Evolutionary conservation across 768 basidiomycete species (phyloP).

Genomic region (Lactifluus volemus): DNA sequence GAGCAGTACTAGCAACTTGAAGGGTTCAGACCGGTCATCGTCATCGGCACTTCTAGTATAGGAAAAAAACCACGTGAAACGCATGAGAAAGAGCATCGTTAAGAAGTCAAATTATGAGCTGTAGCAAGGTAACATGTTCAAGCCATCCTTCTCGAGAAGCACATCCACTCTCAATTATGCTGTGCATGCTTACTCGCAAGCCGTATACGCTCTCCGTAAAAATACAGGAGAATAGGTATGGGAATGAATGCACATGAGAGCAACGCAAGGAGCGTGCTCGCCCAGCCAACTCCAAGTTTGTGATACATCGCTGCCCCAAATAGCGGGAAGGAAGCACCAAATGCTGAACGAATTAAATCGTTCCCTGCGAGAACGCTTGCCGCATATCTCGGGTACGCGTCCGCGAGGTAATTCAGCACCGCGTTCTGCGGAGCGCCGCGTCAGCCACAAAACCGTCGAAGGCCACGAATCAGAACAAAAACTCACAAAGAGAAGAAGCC

Average conservation of each 20-base stretch:
- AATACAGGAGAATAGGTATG: conserved; percentile 17
- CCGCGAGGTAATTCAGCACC: conserved; percentile 27
- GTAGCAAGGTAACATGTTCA: background rate
- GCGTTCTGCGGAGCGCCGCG: conserved; percentile 6
- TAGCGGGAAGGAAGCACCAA: conserved; percentile 15
- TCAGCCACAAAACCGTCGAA: background rate
- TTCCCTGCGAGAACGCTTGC: conserved; percentile 31
- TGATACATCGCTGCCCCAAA: conserved; percentile 22
- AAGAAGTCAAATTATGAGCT: too few species aligned
- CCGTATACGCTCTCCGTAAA: conserved; percentile 18
- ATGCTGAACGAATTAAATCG: conserved; percentile 26
- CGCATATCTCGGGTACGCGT: conserved; percentile 27
- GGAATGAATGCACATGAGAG: conserved; percentile 25
- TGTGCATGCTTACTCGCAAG: conserved; percentile 14
- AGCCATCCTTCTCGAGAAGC: background rate
- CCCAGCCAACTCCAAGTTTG: conserved; percentile 23
- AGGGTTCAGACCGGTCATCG: too few species aligned
- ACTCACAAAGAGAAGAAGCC: conserved; percentile 26
- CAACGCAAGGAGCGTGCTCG: conserved; percentile 23
- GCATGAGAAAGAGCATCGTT: too few species aligned
- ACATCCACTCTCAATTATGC: conserved; percentile 12
- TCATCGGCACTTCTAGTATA: too few species aligned
- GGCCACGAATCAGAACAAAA: conserved; percentile 9
- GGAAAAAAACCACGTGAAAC: too few species aligned
- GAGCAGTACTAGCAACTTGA: too few species aligned